phyloP scores from a whole-genome alignment of 1,284 basidiomycete species.

The Apiotrichum brassicae region DNA sequence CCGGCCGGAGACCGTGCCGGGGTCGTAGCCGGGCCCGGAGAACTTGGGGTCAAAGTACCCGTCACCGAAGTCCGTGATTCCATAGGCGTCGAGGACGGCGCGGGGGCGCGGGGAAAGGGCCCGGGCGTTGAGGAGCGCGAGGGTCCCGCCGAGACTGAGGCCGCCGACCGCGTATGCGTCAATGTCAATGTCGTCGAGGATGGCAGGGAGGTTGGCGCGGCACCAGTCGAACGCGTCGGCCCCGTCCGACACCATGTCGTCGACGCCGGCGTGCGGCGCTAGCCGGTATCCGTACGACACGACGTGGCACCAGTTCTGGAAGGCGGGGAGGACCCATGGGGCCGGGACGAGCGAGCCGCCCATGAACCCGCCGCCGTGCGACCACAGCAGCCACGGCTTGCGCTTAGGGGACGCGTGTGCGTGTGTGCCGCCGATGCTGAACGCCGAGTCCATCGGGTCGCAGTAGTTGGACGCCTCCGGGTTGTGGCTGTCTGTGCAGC shows the following conservation, averaged over 20 bases:
- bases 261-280: constrained; percentile 10
- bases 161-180: constrained; percentile 25
- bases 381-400: constrained; percentile 21
- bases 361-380: constrained; percentile 29
- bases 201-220: constrained; percentile 6
- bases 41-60: constrained; percentile 8
- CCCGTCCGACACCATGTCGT: constrained; percentile 15
- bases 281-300: constrained; percentile 17
- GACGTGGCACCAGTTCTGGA: constrained; percentile 12
- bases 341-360: neutral
- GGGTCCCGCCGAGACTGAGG: constrained; percentile 28
- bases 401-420: neutral
- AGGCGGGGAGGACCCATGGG: constrained; percentile 16
- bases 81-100: constrained; percentile 25
- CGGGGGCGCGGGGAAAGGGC: constrained; percentile 19
- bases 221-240: constrained; percentile 15
- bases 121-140: constrained; percentile 13
- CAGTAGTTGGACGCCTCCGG: neutral
- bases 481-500: constrained; percentile 8
- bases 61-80: constrained; percentile 23
- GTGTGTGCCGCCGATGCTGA: neutral
- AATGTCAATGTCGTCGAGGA: constrained; percentile 13
- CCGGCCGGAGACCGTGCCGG: constrained; percentile 3
- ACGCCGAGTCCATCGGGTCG: neutral
- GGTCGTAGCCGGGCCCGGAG: constrained; percentile 1